Evolutionary conservation across 805 yeast species (phyloP).

Genomic region (Brettanomyces sp.): DNA sequence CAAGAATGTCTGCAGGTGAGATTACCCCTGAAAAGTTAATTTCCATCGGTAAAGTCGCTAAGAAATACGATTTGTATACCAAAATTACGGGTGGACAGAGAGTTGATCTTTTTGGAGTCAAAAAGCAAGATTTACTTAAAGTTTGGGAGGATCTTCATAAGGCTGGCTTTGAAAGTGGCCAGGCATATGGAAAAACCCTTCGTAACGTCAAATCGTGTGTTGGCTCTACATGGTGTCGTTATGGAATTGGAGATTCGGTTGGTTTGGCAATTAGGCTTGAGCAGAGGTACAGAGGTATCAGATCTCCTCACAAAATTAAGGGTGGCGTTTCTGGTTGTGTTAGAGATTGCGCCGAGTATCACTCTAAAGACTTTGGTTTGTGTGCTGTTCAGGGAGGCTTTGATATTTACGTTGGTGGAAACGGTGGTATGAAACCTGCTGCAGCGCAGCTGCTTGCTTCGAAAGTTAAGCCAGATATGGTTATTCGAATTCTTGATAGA

Average conservation of each 20-base stretch:
- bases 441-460: slow-evolving; percentile 26
- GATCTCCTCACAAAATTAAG: slow-evolving; percentile 30
- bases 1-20: slow-evolving; percentile 30
- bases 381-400: slow-evolving; percentile 29
- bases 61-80: slow-evolving; percentile 25
- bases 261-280: slow-evolving; percentile 29
- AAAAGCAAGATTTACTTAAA: slow-evolving; percentile 23
- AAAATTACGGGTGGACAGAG: slow-evolving; percentile 30
- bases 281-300: slow-evolving; percentile 28
- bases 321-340: slow-evolving; percentile 32
- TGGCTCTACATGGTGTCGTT: slow-evolving; percentile 31
- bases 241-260: slow-evolving; percentile 30
- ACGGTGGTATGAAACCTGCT: slow-evolving; percentile 33
- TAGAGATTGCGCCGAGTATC: slow-evolving; percentile 30
- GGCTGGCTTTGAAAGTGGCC: slow-evolving; percentile 29
- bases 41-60: slow-evolving; percentile 25
- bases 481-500: slow-evolving; percentile 27
- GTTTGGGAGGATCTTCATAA: slow-evolving; percentile 25
- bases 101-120: slow-evolving; percentile 27
- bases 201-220: slow-evolving; percentile 31
- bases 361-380: slow-evolving; percentile 29
- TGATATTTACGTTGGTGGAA: slow-evolving; percentile 29
- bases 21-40: slow-evolving; percentile 29
- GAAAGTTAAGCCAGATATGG: slow-evolving; percentile 28
- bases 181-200: slow-evolving; percentile 28